These are phyloP conservation scores for Hyaloscypha bicolor DNA, from an alignment of 495 filamentous ascomycete species.

Conservation along the genomic window DNA sequence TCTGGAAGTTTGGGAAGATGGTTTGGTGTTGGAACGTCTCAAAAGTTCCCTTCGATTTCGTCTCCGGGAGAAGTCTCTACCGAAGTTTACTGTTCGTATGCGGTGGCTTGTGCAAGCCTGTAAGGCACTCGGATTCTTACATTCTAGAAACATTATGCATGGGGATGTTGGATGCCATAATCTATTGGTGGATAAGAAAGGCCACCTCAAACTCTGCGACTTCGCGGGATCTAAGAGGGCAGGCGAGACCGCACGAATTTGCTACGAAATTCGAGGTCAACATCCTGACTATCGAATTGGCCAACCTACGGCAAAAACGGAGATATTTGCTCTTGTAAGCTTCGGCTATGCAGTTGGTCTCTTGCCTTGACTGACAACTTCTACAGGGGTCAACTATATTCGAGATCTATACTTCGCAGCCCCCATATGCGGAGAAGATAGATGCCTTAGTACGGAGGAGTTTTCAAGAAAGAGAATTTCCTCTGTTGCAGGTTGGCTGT, in stretches of 20 bases:
- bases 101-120: background rate
- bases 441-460: background rate
- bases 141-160: constrained; percentile 8
- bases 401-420: background rate
- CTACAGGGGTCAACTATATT: background rate
- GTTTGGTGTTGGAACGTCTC: constrained; percentile 7
- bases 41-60: background rate
- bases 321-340: constrained; percentile 9
- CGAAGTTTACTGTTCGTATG: background rate
- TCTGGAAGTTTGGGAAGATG: constrained; percentile 3
- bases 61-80: background rate
- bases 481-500: background rate
- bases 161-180: constrained; percentile 13
- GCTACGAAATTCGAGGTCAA: constrained; percentile 7
- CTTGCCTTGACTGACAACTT: background rate
- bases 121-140: constrained; percentile 4
- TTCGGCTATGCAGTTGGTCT: background rate
- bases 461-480: background rate
- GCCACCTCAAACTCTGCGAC: constrained; percentile 5
- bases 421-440: background rate
- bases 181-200: constrained; percentile 5
- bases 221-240: constrained; percentile 6
- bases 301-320: constrained; percentile 2
- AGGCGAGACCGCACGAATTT: constrained; percentile 4
- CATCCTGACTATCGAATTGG: background rate